Evolutionary conservation across 305 asterid species (phyloP), one percentile per base, ranked within the genome.

Genomic region (Solanum aculeatissimum): DNA sequence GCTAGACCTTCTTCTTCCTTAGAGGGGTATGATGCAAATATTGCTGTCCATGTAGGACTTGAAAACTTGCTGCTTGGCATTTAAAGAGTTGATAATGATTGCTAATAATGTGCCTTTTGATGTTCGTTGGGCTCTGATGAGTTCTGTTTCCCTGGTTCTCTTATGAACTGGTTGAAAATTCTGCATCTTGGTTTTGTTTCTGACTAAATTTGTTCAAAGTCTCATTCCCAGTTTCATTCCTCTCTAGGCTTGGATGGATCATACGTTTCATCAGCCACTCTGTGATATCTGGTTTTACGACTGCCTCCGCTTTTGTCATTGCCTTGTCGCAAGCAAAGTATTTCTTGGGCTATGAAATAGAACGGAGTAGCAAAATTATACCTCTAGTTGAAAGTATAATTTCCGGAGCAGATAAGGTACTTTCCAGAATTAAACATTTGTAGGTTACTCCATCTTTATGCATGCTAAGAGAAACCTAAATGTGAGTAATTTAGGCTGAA

Each of bases 271-370:
- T 97, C 93, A 97, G 99, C 89, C 98, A 95, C 91, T 95, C 99
- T 65, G 99, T 97, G 93, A 97, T 97, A 90, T 97, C 99, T 92
- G 99, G 98, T 88, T 97, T 97, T 89, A 97, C 99, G 60, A 97
- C 99, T 15, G 98, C 99, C 85, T 97, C 99, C 86, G 98, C 99
- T 85, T 89, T 97, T 93, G 98, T 94, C 63, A 97, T 97, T 92
- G 98, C 92, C 87, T 89, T 97, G 91, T 97, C 99, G 86, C 97
- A 97, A 92, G 97, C 95, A 79, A 97, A 97, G 86, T 95, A 97
- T 89, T 97, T 97, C 90, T 84, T 95, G 93, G 98, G 99, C 89
- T 97, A 97, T 86, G 95, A 91, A 49, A 89, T 97, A 89, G 98
- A 91, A 86, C 93, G 97, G 83, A 97, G 98, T 91, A 95, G 99